These are phyloP conservation scores for Shiraia sp. DNA, from an alignment of 2,329 filamentous ascomycete species.

Conservation along the genomic window DNA sequence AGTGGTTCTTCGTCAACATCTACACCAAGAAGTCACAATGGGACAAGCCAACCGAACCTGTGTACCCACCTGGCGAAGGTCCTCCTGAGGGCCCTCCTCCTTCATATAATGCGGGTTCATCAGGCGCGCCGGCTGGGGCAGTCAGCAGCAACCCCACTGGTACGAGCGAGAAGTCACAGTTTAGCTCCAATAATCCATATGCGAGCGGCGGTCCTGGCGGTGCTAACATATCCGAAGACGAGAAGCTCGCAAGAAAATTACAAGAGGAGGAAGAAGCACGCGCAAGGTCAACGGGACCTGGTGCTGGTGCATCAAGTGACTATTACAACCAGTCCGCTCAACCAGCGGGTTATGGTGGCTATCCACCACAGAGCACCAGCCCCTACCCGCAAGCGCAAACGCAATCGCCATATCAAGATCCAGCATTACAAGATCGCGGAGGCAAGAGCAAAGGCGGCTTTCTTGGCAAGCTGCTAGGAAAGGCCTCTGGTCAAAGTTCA, in stretches of 20 bases:
- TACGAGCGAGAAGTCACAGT: constrained; percentile 50
- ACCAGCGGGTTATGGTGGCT: constrained; percentile 19
- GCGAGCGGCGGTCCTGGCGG: constrained; percentile 7
- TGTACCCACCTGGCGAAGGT: constrained; percentile 55
- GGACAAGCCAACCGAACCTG: constrained; percentile 77
- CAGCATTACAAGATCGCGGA: constrained; percentile 27
- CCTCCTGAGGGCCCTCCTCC: constrained; percentile 67
- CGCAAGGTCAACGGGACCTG: constrained; percentile 37
- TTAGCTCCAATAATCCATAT: constrained; percentile 72
- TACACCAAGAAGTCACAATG: constrained; percentile 89
- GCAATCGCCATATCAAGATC: constrained; percentile 10
- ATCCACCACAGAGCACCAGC: constrained; percentile 31
- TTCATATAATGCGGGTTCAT: constrained; percentile 66
- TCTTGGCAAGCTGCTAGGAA: constrained; percentile 58
- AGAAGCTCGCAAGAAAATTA: constrained; percentile 72
- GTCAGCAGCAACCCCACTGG: constrained; percentile 36
- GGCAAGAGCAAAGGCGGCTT: constrained; percentile 49
- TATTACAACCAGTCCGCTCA: constrained; percentile 49
- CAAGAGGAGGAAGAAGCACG: constrained; percentile 82
- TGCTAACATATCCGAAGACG: constrained; percentile 64
- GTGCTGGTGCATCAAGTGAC: constrained; percentile 50
- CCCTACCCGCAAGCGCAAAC: constrained; percentile 16
- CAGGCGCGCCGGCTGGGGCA: constrained; percentile 44
- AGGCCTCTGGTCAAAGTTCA: constrained; percentile 35
- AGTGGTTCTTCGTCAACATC: constrained; percentile 94